Evolutionary conservation across 208 protist genomes (phyloP).

Genomic region (Trypanosoma caninum): DNA sequence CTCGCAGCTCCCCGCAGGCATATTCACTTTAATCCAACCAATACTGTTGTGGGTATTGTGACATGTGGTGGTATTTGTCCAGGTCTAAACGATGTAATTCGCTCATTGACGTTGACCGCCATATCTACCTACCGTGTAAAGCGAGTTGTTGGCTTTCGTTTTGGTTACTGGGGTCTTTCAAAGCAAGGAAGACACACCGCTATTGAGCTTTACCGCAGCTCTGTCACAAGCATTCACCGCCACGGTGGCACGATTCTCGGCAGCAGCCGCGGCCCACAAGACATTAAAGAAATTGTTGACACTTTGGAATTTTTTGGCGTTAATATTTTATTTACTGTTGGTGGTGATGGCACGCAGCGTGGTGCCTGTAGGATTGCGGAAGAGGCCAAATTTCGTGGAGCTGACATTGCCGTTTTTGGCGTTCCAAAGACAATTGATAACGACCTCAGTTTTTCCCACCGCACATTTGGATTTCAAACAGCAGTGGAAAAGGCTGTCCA

Average conservation of each 20-base stretch:
- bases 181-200: constrained; percentile 84
- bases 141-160: constrained; percentile 90
- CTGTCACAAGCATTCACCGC: constrained; percentile 88
- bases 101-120: constrained; percentile 81
- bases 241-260: constrained; percentile 92
- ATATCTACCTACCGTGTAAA: constrained; percentile 87
- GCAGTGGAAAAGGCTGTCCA: constrained; percentile 88
- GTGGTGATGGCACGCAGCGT: constrained; percentile 94
- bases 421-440: constrained; percentile 97
- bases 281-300: constrained; percentile 90
- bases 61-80: constrained; percentile 96
- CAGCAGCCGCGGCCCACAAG: constrained; percentile 89
- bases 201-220: constrained; percentile 73
- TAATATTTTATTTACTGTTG: constrained; percentile 93
- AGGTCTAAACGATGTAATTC: constrained; percentile 95
- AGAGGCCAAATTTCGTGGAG: constrained; percentile 71
- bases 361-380: constrained; percentile 80
- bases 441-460: constrained; percentile 92
- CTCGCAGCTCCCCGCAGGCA: constrained; percentile 76
- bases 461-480: constrained; percentile 95
- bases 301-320: constrained; percentile 78
- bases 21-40: constrained; percentile 87
- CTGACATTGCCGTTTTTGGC: constrained; percentile 90
- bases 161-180: constrained; percentile 91
- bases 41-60: constrained; percentile 90